Base-by-base conservation (phyloP, 169 alveolate species). In the Plasmodium gallinaceum region DNA sequence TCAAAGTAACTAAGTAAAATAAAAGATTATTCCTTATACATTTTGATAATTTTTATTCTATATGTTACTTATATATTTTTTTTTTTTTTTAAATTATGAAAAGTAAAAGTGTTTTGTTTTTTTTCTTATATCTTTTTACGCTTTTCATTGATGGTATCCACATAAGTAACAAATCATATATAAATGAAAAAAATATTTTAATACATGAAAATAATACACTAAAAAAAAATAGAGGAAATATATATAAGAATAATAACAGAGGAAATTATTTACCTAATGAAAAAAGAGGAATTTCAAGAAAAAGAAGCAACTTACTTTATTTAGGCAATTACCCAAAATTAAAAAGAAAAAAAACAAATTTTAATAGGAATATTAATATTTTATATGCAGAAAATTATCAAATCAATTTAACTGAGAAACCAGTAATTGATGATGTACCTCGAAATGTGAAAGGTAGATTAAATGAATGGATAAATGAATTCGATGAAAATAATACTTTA, bases 391-490 rank as follows among this genome's bases (percentile, higher is more conserved):
- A 83, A 22, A 52, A 83, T 22, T 68, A 83, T 72, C 48, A 68
- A 69, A 83, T 83, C 37, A 83, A 46, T 66, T 39, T 83, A 10
- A 83, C 91, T 2, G 91, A 83, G 39, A 83, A 83, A 18, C 91
- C 91, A 54, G 42, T 83, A 58, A 83, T 83, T 9, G 91, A 83
- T 37, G 66, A 83, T n/a, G 91, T 83, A 5, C 85, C 91, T 7
- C 52, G 73, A 83, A 83, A 83, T 83, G 95, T 93, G 8, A 74
- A 88, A 37, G 96, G 96, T 18, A 74, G 96, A 26, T 18, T 94
- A 0, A 94, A 94, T 78, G 96, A 94, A 62, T 94, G 96, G 96
- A 65, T 69, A 6, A 60, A 91, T 4, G 88, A 74, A 71, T 94
- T 94, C 93, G 90, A 72, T 14, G 93, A 92, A 20, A 80, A 92